phyloP scores from a whole-genome alignment of 2,329 filamentous ascomycete species.

The Xenoacremonium recifei region DNA sequence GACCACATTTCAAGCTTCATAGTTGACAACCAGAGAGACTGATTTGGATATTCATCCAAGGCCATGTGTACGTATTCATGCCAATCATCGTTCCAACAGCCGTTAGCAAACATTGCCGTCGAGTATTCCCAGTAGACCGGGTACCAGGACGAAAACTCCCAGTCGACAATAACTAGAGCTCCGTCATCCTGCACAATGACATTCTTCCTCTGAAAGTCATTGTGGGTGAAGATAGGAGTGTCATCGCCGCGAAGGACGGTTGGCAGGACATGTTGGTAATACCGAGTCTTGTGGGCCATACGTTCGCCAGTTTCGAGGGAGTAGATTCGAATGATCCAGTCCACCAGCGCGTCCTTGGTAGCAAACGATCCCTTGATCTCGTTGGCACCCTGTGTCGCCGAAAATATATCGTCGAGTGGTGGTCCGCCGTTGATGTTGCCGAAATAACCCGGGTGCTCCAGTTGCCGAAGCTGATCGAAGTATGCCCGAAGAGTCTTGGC shows the following conservation, averaged over 20 bases:
- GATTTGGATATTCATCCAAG: slow-evolving; percentile 18
- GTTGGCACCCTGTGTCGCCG: slow-evolving; percentile 4
- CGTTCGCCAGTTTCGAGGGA: slow-evolving; percentile 8
- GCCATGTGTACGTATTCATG: slow-evolving; percentile 14
- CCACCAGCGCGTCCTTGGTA: slow-evolving; percentile 10
- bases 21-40: slow-evolving; percentile 17
- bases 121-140: slow-evolving; percentile 24
- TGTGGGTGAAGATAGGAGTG: slow-evolving; percentile 16
- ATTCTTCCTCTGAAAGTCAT: slow-evolving; percentile 23
- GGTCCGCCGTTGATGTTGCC: slow-evolving; percentile 12
- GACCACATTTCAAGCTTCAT: slow-evolving; percentile 17
- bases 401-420: slow-evolving; percentile 18
- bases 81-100: slow-evolving; percentile 21
- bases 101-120: slow-evolving; percentile 10
- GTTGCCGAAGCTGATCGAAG: slow-evolving; percentile 12
- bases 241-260: slow-evolving; percentile 4
- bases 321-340: slow-evolving; percentile 12
- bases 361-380: slow-evolving; percentile 10
- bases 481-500: slow-evolving; percentile 7
- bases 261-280: slow-evolving; percentile 10
- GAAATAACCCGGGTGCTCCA: slow-evolving; percentile 17
- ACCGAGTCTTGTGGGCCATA: slow-evolving; percentile 5
- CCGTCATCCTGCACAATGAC: slow-evolving; percentile 13
- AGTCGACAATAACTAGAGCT: slow-evolving; percentile 16
- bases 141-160: slow-evolving; percentile 23